phyloP scores from a whole-genome alignment of 306 rosid species.

The Vachellia pachyceras region DNA sequence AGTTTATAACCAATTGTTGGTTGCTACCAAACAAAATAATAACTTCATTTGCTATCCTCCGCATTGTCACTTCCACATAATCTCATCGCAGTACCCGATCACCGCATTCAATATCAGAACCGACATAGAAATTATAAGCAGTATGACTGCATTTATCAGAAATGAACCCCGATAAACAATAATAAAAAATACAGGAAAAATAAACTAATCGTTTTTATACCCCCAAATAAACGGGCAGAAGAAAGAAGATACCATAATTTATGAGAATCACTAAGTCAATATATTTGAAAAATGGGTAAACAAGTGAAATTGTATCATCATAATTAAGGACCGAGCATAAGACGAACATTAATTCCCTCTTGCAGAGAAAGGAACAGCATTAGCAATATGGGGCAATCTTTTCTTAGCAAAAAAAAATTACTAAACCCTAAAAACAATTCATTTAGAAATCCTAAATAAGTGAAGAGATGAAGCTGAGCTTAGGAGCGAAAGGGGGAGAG shows the following conservation, averaged over 20 bases:
- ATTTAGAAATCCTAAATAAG: neutral
- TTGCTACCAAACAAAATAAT: slow-evolving; percentile 2
- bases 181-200: slow-evolving; percentile 31
- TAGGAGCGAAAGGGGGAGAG: neutral
- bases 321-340: slow-evolving; percentile 18
- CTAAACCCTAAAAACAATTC: slow-evolving; percentile 28
- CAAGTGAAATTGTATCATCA: neutral
- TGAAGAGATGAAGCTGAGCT: neutral
- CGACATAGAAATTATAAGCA: neutral
- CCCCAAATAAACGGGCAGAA: neutral
- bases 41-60: neutral
- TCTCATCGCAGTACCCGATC: neutral
- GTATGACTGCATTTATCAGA: neutral
- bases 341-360: neutral
- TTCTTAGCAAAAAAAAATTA: neutral
- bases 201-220: slow-evolving; percentile 25
- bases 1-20: neutral
- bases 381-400: neutral
- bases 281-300: neutral
- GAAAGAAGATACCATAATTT: neutral
- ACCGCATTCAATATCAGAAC: neutral
- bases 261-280: neutral
- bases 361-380: slow-evolving; percentile 1
- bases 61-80: neutral
- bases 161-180: neutral